These are phyloP conservation scores for Xylaria digitata DNA, from an alignment of 2,329 filamentous ascomycete species.

Conservation along the genomic window DNA sequence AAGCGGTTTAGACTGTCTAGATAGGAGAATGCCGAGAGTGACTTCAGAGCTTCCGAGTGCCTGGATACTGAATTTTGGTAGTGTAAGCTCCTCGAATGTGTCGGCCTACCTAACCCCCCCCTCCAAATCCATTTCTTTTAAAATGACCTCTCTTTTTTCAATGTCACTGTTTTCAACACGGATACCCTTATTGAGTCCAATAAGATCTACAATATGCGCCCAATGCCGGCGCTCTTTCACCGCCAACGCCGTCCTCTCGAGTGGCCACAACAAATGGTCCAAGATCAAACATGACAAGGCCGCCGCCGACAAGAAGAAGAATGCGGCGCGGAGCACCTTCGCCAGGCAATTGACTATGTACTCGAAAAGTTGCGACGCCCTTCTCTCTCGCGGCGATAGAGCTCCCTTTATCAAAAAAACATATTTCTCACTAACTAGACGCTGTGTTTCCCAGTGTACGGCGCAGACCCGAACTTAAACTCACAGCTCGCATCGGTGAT, in stretches of 20 bases:
- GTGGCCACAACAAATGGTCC: slow-evolving; percentile 93
- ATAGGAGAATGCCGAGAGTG: slow-evolving; percentile 13
- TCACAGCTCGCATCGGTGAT: slow-evolving; percentile 79
- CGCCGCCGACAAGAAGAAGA: slow-evolving; percentile 83
- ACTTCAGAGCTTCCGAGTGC: slow-evolving; percentile 11
- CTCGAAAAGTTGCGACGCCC: slow-evolving; percentile 70
- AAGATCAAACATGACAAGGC: slow-evolving; percentile 97
- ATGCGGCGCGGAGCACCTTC: slow-evolving; percentile 73
- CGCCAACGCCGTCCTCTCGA: slow-evolving; percentile 58
- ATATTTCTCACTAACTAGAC: slow-evolving; percentile 20
- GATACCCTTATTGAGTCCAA: slow-evolving; percentile 30
- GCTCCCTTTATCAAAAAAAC: background rate
- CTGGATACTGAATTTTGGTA: slow-evolving; percentile 7
- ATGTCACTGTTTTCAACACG: slow-evolving; percentile 23
- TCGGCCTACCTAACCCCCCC: too few species aligned
- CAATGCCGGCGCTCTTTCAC: slow-evolving; percentile 63
- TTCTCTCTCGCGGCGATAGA: slow-evolving; percentile 1
- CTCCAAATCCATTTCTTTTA: too few species aligned
- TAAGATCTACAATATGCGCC: slow-evolving; percentile 54
- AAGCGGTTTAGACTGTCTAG: slow-evolving; percentile 15
- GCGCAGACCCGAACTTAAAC: slow-evolving; percentile 78
- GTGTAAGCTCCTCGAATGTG: background rate
- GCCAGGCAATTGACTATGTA: slow-evolving; percentile 78
- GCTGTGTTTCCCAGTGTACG: slow-evolving; percentile 68
- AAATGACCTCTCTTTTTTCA: slow-evolving; percentile 41